Conservation (phyloP, 2,329 filamentous ascomycete species). For the Cryphonectria carpinicola region DNA sequence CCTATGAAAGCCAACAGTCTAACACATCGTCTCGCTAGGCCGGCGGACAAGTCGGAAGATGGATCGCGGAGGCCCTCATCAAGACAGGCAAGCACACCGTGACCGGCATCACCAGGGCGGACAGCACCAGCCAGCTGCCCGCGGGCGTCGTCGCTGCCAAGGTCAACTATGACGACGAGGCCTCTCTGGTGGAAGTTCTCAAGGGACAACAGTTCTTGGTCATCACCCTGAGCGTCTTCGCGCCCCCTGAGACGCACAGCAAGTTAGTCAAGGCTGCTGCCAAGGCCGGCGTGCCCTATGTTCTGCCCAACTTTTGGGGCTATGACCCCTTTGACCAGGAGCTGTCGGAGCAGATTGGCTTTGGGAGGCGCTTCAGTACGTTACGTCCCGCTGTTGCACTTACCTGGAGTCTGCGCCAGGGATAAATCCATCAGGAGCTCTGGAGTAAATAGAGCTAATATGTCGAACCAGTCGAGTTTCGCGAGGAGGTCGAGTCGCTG, state of each 20-base stretch:
- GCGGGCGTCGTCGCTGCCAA: conserved; percentile 42
- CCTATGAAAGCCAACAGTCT: neutral
- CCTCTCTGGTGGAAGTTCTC: conserved; percentile 34
- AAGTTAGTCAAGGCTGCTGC: conserved; percentile 48
- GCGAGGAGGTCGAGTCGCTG: conserved; percentile 45
- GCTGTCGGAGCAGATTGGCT: conserved; percentile 25
- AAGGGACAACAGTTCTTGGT: conserved; percentile 41
- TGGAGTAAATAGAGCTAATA: neutral
- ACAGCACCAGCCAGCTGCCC: conserved; percentile 46
- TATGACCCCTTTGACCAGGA: conserved; percentile 31
- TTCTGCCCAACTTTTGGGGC: conserved; percentile 49
- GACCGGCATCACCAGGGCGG: conserved; percentile 53
- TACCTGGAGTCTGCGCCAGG: neutral
- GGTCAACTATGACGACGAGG: conserved; percentile 52
- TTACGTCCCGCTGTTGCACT: conserved; percentile 23
- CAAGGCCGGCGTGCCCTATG: conserved; percentile 47
- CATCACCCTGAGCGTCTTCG: conserved; percentile 44
- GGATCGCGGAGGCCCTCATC: conserved; percentile 41
- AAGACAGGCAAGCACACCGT: conserved; percentile 50
- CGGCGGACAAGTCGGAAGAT: conserved; percentile 32
- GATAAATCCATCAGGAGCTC: no score
- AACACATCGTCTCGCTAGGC: conserved; percentile 28
- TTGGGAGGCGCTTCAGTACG: conserved; percentile 14
- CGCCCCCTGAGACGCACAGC: conserved; percentile 41
- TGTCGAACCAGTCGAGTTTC: conserved; percentile 7